A percentile compares a stretch with the other conserved stretches of the same genome.
These are phyloP conservation scores for Gynandropsis gynandra DNA, from an alignment of 345 rosid species.

Conservation along the genomic window DNA sequence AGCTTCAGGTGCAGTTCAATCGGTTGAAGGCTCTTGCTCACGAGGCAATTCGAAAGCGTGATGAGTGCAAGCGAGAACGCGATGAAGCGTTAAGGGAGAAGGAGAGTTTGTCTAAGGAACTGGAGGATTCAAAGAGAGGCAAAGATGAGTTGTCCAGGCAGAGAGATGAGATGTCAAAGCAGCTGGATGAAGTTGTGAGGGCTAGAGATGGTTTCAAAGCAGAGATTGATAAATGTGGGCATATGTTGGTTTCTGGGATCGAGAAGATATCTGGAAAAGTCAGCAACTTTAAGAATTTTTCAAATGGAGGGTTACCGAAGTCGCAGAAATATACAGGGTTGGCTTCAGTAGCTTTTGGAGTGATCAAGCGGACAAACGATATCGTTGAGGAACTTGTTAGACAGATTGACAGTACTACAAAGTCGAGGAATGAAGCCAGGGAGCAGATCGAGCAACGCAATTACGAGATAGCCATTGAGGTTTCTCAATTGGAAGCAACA, in stretches of 20 bases:
- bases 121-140: conserved; percentile 37
- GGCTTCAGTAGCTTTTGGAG: conserved; percentile 77
- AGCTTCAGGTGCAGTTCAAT: conserved; percentile 50
- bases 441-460: conserved; percentile 92
- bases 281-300: conserved; percentile 62
- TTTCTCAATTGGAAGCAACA: conserved; percentile 88
- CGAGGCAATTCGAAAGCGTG: conserved; percentile 83
- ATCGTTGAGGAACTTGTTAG: conserved; percentile 83
- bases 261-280: conserved; percentile 92
- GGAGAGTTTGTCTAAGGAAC: conserved; percentile 42
- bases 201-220: conserved; percentile 54
- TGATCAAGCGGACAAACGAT: conserved; percentile 88
- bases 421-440: conserved; percentile 81
- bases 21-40: conserved; percentile 68
- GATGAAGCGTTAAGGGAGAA: conserved; percentile 76
- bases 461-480: conserved; percentile 96
- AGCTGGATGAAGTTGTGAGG: conserved; percentile 50
- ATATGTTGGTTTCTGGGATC: conserved; percentile 85
- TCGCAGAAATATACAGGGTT: conserved; percentile 76
- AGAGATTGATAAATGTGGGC: conserved; percentile 78
- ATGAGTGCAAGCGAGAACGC: conserved; percentile 58
- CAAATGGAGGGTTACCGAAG: conserved; percentile 68
- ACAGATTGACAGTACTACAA: conserved; percentile 51
- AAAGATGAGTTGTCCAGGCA: conserved; percentile 49
- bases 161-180: conserved; percentile 48